Base-by-base conservation (phyloP, 192 early-diverging fungal species). In the Radiomyces spectabilis region DNA sequence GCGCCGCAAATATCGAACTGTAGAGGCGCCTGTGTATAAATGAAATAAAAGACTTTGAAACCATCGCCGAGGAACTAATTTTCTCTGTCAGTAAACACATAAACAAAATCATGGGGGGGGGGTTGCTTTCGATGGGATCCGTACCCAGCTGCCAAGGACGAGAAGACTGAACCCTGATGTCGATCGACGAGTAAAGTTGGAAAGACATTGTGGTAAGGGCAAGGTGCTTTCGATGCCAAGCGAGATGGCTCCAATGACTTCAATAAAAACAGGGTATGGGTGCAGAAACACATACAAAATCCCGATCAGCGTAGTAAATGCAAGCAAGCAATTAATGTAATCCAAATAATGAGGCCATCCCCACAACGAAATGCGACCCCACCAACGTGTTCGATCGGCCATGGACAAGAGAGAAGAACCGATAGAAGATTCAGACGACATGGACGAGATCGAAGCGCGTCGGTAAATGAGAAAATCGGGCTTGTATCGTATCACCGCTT, bases 1-100 rank as follows among this genome's bases (percentile, higher is more conserved):
- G 63, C 65, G 16, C 77, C 77, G 34, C 77, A 79, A 1, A 68
- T 51, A 38, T 73, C 52, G 25, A 79, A 79, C 48, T 79, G 77
- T 16, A 73, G 51, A 12, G 74, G 74, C 2, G 71, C 58, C 4
- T 48, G 38, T 0, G 67, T 73, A 33, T 37, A 57, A 19, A 72
- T 67, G 34, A 68, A 79, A 39, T 79, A 79, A 46, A 73, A 72
- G 3, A 72, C 70, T 51, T 79, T 79, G 54, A 79, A 75, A 15
- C 64, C 53, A 42, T 79, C 77, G 15, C 77, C 77, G 49, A 75
- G 22, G 16, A 75, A 64, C 77, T 72, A 38, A 44, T 9, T 30
- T 43, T 15, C 19, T 16, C 42, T 16, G 30, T 9, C 4, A 30
- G 3, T 30, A 26, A 7, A 26, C 1, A 21, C 0, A 39, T 57